These are phyloP conservation scores for Bromus sterilis DNA, from an alignment of 176 grass and related monocot genomes.

Conservation along the genomic window DNA sequence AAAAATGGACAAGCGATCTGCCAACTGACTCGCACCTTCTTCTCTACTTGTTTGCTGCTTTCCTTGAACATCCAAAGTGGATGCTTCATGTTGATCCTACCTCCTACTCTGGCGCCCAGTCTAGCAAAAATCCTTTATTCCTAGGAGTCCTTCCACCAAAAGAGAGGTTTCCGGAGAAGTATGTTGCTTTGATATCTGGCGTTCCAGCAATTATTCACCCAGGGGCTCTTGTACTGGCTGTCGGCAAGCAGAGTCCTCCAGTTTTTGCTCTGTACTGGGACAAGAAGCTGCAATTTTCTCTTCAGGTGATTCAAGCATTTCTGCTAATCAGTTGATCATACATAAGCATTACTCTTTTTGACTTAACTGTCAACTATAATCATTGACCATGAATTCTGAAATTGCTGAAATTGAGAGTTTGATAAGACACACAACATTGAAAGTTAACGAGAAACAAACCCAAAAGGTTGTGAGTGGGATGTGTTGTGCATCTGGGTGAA, in stretches of 20 bases:
- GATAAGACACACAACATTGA: background rate
- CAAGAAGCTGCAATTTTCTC: conserved; percentile 93
- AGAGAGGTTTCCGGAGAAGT: conserved; percentile 96
- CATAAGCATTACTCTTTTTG: background rate
- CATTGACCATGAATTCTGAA: background rate
- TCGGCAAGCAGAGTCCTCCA: conserved; percentile 77
- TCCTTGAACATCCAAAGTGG: conserved; percentile 97
- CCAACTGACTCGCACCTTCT: conserved; percentile 87
- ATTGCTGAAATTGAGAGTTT: background rate
- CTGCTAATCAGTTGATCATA: background rate
- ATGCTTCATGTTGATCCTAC: conserved; percentile 92
- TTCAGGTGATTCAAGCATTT: conserved; percentile 62
- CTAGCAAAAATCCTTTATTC: conserved; percentile 94
- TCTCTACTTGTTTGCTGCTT: conserved; percentile 89
- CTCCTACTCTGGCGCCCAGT: conserved; percentile 87
- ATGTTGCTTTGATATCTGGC: conserved; percentile 81
- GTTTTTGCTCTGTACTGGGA: conserved; percentile 91
- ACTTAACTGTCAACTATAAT: background rate
- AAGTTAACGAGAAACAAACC: conserved; percentile 16
- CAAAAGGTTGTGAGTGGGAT: background rate
- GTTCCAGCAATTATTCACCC: conserved; percentile 85
- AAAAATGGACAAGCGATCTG: conserved; percentile 76
- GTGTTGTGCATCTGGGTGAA: background rate
- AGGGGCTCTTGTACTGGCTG: conserved; percentile 78
- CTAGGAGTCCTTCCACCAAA: conserved; percentile 92